These are phyloP conservation scores for Pleoardoris graminearum DNA, from an alignment of 2,329 filamentous ascomycete genomes.

Conservation along the genomic window DNA sequence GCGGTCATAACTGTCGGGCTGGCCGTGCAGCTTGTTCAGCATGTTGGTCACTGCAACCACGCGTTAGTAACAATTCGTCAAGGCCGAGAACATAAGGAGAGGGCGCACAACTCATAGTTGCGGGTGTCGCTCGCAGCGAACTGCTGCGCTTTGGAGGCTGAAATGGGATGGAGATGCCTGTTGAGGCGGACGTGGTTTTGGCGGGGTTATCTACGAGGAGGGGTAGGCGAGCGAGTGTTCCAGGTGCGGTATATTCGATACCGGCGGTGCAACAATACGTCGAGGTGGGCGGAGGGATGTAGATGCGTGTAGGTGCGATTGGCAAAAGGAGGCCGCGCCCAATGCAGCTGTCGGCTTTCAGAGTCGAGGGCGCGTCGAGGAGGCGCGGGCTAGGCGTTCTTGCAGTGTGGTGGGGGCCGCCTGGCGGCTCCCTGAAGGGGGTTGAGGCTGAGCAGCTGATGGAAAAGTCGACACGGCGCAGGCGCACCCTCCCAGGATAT, in stretches of 20 bases:
- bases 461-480: no score
- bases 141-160: conserved; percentile 37
- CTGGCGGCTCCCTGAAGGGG: neutral
- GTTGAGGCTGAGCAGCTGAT: conserved; percentile 5
- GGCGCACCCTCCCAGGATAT: no score
- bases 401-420: conserved; percentile 8
- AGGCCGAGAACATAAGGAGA: conserved; percentile 7
- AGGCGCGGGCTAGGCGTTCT: conserved; percentile 8
- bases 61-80: conserved; percentile 20
- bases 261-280: conserved; percentile 8
- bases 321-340: neutral
- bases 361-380: conserved; percentile 1
- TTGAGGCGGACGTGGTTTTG: conserved; percentile 30
- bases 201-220: conserved; percentile 34
- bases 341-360: conserved; percentile 5
- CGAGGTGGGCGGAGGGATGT: neutral
- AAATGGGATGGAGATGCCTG: conserved; percentile 35
- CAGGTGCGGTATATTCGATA: conserved; percentile 23
- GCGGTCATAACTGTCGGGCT: conserved; percentile 98
- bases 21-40: conserved; percentile 93
- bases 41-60: conserved; percentile 72
- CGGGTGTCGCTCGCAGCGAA: conserved; percentile 28
- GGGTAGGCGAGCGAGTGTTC: conserved; percentile 29
- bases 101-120: conserved; percentile 42
- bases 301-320: neutral